Conservation (phyloP, 163 green algal genomes). For the Volvox carteri region DNA sequence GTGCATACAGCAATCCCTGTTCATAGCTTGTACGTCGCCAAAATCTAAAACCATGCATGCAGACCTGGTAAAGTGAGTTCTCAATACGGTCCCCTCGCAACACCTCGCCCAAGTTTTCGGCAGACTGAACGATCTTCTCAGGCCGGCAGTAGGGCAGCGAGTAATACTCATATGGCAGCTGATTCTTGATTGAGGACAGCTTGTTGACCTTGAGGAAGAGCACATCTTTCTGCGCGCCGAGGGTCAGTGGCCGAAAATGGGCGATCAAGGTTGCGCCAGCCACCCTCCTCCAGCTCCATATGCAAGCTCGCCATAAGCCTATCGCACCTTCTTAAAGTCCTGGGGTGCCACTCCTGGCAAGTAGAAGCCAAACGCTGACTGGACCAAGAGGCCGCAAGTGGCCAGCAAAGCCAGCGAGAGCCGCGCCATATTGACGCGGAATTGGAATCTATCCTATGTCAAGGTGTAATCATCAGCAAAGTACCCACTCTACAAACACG, state of each 20-base stretch:
- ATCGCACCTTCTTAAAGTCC: conserved; percentile 89
- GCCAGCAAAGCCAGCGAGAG: conserved; percentile 44
- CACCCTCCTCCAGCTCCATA: background rate
- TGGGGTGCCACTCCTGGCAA: conserved; percentile 93
- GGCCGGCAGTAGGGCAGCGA: conserved; percentile 96
- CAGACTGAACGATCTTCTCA: conserved; percentile 90
- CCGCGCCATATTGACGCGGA: conserved; percentile 49
- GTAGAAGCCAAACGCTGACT: conserved; percentile 86
- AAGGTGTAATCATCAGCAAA: conserved; percentile 19
- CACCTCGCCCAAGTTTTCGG: conserved; percentile 98
- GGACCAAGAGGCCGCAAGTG: conserved; percentile 25
- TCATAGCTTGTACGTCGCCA: background rate
- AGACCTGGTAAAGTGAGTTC: conserved; percentile 94
- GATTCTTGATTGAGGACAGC: conserved; percentile 93
- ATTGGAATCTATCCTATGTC: background rate
- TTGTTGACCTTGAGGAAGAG: conserved; percentile 99
- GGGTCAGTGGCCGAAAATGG: background rate
- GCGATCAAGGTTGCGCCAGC: conserved; percentile 29
- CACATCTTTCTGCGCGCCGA: conserved; percentile 82
- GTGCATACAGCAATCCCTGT: background rate
- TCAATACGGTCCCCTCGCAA: conserved; percentile 98
- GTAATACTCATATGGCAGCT: conserved; percentile 99
- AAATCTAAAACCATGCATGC: background rate
- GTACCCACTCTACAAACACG: background rate
- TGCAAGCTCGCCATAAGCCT: background rate